Percentiles rank a stretch among this genome's conserved stretches.
Evolutionary conservation across 2,329 filamentous ascomycete genomes (phyloP).

Genomic region (Rhynchosporium secalis): DNA sequence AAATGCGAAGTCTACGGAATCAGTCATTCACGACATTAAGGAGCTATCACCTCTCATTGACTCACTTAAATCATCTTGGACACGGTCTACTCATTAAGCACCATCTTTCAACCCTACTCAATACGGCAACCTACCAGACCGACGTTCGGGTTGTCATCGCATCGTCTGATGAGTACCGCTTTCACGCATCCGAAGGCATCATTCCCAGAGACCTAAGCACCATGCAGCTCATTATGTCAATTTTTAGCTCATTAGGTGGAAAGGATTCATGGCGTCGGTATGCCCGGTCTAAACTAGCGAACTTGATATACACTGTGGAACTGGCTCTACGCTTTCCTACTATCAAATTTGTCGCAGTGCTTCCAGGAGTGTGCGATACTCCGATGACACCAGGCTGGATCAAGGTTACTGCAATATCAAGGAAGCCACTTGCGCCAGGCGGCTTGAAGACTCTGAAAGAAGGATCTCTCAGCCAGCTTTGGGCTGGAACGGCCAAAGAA

Average conservation of each 20-base stretch:
- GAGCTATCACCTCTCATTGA: background rate
- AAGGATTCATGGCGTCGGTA: constrained; percentile 33
- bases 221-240: constrained; percentile 14
- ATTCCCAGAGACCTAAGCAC: constrained; percentile 35
- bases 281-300: constrained; percentile 50
- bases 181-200: constrained; percentile 29
- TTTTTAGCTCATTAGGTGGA: constrained; percentile 5
- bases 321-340: constrained; percentile 43
- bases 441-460: constrained; percentile 28
- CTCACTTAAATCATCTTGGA: constrained; percentile 24
- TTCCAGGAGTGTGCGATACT: constrained; percentile 44
- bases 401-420: constrained; percentile 14
- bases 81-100: constrained; percentile 24
- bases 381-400: constrained; percentile 15
- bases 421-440: constrained; percentile 31
- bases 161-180: constrained; percentile 28
- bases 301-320: constrained; percentile 45
- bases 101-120: constrained; percentile 22
- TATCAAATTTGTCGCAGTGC: constrained; percentile 43
- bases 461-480: constrained; percentile 44
- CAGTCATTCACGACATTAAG: constrained; percentile 19
- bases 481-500: constrained; percentile 42
- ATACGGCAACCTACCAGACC: constrained; percentile 19
- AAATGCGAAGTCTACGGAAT: constrained; percentile 41
- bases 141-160: constrained; percentile 19